Conservation (phyloP, 768 basidiomycete species). For the Pleurotus citrinopileatus region DNA sequence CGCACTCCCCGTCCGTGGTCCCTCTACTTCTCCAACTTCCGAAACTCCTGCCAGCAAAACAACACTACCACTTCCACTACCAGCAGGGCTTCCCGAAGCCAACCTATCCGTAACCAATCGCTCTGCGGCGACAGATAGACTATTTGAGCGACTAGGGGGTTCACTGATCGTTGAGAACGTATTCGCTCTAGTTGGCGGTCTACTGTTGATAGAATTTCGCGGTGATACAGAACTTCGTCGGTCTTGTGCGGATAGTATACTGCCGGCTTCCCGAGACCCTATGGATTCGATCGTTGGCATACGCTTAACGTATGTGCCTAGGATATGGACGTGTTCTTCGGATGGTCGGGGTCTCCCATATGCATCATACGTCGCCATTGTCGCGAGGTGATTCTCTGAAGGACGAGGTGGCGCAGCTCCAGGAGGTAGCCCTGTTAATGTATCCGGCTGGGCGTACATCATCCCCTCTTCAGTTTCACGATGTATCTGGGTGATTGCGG, state of each 20-base stretch:
- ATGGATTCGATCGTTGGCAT: constrained; percentile 84
- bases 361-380: constrained; percentile 5
- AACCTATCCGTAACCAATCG: constrained; percentile 29
- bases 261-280: constrained; percentile 58
- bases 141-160: constrained; percentile 36
- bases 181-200: constrained; percentile 38
- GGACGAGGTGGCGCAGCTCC: constrained; percentile 1
- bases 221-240: constrained; percentile 18
- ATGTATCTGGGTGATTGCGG: constrained; percentile 46
- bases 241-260: constrained; percentile 24
- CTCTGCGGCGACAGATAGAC: constrained; percentile 28
- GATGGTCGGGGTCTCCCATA: constrained; percentile 28
- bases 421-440: constrained; percentile 13
- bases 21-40: constrained; percentile 32
- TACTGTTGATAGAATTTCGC: constrained; percentile 24
- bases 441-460: constrained; percentile 30
- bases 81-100: constrained; percentile 3
- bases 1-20: constrained; percentile 10
- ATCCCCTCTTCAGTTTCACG: constrained; percentile 52
- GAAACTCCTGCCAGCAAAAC: constrained; percentile 17
- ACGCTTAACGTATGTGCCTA: constrained; percentile 63
- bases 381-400: constrained; percentile 19
- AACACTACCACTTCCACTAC: constrained; percentile 6
- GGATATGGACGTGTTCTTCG: constrained; percentile 53
- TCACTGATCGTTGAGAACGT: constrained; percentile 29